Conservation (phyloP, 177 flowering plant species). For the Vitis hybrid region DNA sequence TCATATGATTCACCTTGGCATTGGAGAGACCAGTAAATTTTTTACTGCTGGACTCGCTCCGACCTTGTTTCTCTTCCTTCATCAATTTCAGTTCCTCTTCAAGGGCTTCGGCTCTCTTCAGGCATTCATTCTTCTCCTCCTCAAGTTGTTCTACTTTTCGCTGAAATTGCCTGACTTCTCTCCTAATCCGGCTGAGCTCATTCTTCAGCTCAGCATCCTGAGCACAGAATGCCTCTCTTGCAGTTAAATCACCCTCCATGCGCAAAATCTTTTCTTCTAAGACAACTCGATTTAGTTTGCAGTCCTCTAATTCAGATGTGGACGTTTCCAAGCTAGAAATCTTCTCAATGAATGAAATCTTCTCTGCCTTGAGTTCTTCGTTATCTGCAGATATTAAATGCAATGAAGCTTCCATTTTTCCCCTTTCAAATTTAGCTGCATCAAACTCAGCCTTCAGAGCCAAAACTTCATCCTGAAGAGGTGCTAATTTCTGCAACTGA, state of each 20-base stretch:
- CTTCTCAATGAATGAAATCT: slow-evolving; percentile 29
- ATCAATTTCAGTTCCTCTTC: slow-evolving; percentile 33
- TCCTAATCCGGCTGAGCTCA: slow-evolving; percentile 39
- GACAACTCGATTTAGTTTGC: slow-evolving; percentile 21
- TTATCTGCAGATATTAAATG: slow-evolving; percentile 21
- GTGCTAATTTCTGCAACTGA: slow-evolving; percentile 28
- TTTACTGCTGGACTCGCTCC: slow-evolving; percentile 9
- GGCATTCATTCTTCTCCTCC: slow-evolving; percentile 34
- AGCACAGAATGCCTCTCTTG: slow-evolving; percentile 27
- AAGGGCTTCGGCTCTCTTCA: slow-evolving; percentile 32
- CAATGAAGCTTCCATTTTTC: slow-evolving; percentile 33
- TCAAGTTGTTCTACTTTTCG: slow-evolving; percentile 40
- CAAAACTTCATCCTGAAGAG: slow-evolving; percentile 35
- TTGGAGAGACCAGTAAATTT: slow-evolving; percentile 2
- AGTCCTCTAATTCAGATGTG: slow-evolving; percentile 37
- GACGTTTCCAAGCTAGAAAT: slow-evolving; percentile 32
- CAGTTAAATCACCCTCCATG: slow-evolving; percentile 35
- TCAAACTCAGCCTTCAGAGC: slow-evolving; percentile 29
- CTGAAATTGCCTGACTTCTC: slow-evolving; percentile 36
- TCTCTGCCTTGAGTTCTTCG: slow-evolving; percentile 42
- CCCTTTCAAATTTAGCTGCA: slow-evolving; percentile 32
- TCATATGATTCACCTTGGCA: slow-evolving; percentile 1
- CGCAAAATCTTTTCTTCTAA: slow-evolving; percentile 46
- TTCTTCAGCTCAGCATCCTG: slow-evolving; percentile 40
- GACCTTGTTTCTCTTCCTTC: slow-evolving; percentile 25